phyloP scores from a whole-genome alignment of 306 rosid genomes.

The Cucurbita maxima region DNA sequence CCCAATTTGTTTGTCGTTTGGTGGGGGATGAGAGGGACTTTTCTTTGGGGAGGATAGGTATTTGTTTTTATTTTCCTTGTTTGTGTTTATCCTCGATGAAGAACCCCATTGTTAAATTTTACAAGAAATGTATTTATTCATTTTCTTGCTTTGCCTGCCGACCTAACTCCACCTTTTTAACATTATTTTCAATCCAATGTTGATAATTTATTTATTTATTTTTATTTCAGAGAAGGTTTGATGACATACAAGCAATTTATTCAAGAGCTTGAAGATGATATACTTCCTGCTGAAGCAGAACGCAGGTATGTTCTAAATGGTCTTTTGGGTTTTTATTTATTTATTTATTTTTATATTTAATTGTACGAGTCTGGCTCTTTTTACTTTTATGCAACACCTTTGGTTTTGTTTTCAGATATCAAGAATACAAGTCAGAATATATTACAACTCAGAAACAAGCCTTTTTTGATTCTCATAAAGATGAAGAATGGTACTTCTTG shows the following conservation, averaged over 20 bases:
- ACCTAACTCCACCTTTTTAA: not conserved
- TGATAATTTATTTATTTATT: not conserved
- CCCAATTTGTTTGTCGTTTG: no score
- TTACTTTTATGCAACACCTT: not conserved
- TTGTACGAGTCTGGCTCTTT: no score
- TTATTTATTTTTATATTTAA: no score
- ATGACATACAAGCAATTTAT: constrained; percentile 97
- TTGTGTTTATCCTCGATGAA: no score
- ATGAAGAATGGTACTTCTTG: constrained; percentile 65
- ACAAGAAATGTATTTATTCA: not conserved
- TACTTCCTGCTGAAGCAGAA: constrained; percentile 91
- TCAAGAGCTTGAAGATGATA: constrained; percentile 98
- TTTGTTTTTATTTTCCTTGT: no score
- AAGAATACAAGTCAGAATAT: constrained; percentile 88
- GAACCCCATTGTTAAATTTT: no score
- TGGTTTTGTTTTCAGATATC: constrained; percentile 40
- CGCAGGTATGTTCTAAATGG: constrained; percentile 50
- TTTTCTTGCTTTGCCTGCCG: not conserved
- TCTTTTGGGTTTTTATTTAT: not conserved
- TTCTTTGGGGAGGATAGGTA: no score
- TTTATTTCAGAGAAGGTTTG: constrained; percentile 69
- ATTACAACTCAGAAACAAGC: constrained; percentile 83
- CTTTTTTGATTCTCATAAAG: constrained; percentile 82
- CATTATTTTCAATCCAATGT: constrained; percentile 9
- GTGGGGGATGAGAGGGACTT: no score